Base-by-base conservation (phyloP, 371 early-diverging fungal species). In the Dentiscutata heterogama region DNA sequence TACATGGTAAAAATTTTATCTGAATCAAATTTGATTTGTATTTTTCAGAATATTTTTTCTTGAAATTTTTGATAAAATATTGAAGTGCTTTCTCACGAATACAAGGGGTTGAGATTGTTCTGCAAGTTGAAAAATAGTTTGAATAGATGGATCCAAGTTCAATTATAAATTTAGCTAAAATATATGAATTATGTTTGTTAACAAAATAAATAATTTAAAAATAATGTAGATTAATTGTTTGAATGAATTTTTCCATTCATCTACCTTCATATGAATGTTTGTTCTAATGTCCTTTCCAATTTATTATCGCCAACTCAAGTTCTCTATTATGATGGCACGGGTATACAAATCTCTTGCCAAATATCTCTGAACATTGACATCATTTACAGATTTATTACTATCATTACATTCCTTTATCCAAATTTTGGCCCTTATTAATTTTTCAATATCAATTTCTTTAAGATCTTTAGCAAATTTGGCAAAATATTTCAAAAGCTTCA, bases 401-500 rank as follows among this genome's bases (percentile, higher is more conserved):
- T 51, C 16, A 3, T 14, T 54, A 16, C 75, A 60, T 50, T 89
- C 89, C 74, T 83, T 88, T 1, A 92, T 93, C 81, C 97, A 97
- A 16, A 97, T 90, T 1, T 92, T 72, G 0, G 95, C 93, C 10
- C 87, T 88, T 46, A 88, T 84, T 56, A 97, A 87, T 29, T 91
- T 83, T 83, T 97, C 96, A 4, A 83, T 74, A 8, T 70, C 50
- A 39, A 1, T 14, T 6, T 4, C 2, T 0, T 85, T 82, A 51
- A 51, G 51, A 8, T 11, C 8, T 51, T 14, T 14, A 2, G 16
- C 2, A 2, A 51, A 2, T 14, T 90, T 89, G 3, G 94, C 90
- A 5, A 97, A 86, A 82, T 96, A 97, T 79, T 95, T 95, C 53
- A 95, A 89, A 3, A 97, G 87, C 74, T 96, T 94, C 35, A 93